Percentiles rank a stretch among this genome's conserved stretches.
Conservation (phyloP, 2,329 filamentous ascomycete genomes). For the Claviceps pusilla region DNA sequence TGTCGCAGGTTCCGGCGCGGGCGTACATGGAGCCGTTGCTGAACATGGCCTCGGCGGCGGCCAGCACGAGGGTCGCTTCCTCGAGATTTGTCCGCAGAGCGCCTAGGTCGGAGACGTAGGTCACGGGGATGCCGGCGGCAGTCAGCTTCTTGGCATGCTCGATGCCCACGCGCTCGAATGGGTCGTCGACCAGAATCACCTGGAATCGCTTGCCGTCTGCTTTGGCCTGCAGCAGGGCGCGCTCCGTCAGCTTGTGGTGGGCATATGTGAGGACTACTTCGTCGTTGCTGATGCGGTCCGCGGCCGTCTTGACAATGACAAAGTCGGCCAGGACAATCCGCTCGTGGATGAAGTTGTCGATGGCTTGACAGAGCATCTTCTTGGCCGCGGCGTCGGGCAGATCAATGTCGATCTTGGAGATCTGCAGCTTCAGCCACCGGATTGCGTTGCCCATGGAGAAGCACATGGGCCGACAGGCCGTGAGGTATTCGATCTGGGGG, state of each 20-base stretch:
- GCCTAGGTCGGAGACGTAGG: constrained; percentile 64
- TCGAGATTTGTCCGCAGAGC: constrained; percentile 61
- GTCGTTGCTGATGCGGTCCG: constrained; percentile 59
- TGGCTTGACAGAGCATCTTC: constrained; percentile 57
- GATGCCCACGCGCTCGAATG: constrained; percentile 36
- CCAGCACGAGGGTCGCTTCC: constrained; percentile 55
- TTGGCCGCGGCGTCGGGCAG: constrained; percentile 72
- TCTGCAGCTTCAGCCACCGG: constrained; percentile 81
- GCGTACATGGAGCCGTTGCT: constrained; percentile 86
- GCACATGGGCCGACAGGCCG: constrained; percentile 85
- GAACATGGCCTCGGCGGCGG: constrained; percentile 89
- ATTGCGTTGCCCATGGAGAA: constrained; percentile 97
- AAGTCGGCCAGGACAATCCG: constrained; percentile 76
- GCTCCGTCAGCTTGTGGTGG: constrained; percentile 72
- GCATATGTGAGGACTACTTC: constrained; percentile 80
- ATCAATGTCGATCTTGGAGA: constrained; percentile 79
- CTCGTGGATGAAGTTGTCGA: constrained; percentile 82
- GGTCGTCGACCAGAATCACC: constrained; percentile 70
- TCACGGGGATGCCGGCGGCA: constrained; percentile 56
- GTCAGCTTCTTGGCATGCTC: constrained; percentile 53
- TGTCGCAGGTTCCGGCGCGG: constrained; percentile 69
- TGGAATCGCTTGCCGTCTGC: constrained; percentile 58
- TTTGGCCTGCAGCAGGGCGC: constrained; percentile 61
- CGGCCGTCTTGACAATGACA: constrained; percentile 65
- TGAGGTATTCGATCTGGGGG: constrained; percentile 88